These are phyloP conservation scores for Fusarium paranaense DNA, from an alignment of 2,329 filamentous ascomycete genomes.

Conservation along the genomic window DNA sequence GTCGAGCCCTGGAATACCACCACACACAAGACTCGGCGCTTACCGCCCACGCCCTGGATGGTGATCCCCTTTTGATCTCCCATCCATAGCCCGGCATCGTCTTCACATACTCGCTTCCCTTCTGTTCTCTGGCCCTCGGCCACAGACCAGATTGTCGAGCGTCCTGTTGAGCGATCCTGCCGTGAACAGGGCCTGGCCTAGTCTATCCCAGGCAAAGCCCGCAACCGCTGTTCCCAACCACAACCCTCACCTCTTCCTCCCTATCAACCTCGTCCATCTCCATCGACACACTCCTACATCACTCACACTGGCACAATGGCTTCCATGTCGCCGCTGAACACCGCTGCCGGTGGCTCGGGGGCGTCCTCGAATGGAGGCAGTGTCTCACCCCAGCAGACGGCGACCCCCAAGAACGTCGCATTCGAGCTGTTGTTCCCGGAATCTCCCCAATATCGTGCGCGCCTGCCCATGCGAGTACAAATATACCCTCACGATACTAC, in stretches of 20 bases:
- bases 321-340: constrained; percentile 59
- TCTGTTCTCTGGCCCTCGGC: constrained; percentile 39
- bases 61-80: constrained; percentile 43
- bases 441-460: constrained; percentile 75
- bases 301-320: constrained; percentile 54
- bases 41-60: constrained; percentile 49
- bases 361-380: constrained; percentile 56
- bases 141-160: constrained; percentile 41
- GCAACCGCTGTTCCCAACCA: constrained; percentile 44
- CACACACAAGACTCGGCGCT: constrained; percentile 47
- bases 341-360: constrained; percentile 47
- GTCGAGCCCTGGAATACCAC: constrained; percentile 44
- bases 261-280: constrained; percentile 36
- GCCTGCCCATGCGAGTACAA: constrained; percentile 86
- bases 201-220: constrained; percentile 50
- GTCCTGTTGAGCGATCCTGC: constrained; percentile 44
- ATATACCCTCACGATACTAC: constrained; percentile 97
- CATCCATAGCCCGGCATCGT: constrained; percentile 34
- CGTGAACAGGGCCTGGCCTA: constrained; percentile 42
- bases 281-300: constrained; percentile 43
- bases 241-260: constrained; percentile 33
- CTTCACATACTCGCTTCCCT: constrained; percentile 28
- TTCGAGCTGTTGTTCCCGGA: constrained; percentile 81
- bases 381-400: constrained; percentile 59
- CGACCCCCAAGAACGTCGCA: constrained; percentile 78